Evolutionary conservation across 192 early-diverging fungal genomes (phyloP).

Genomic region (Coemansia sp.): DNA sequence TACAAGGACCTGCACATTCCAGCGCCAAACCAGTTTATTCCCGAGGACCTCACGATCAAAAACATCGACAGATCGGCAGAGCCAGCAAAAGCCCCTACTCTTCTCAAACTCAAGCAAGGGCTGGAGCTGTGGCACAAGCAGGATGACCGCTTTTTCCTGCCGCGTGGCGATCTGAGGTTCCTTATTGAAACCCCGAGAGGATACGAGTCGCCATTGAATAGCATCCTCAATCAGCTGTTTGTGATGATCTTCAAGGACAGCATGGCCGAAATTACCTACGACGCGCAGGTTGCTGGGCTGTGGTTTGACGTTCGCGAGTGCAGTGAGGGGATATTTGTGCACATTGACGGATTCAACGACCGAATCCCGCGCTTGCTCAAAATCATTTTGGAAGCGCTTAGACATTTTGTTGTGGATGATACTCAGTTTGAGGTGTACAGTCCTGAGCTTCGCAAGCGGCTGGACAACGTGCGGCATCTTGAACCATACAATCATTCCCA

Average conservation of each 20-base stretch:
- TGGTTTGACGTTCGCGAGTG: slow-evolving; percentile 71
- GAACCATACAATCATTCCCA: slow-evolving; percentile 79
- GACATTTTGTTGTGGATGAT: slow-evolving; percentile 60
- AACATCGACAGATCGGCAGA: slow-evolving; percentile 19
- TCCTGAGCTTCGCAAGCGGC: slow-evolving; percentile 70
- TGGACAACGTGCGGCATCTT: slow-evolving; percentile 77
- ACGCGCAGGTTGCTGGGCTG: slow-evolving; percentile 86
- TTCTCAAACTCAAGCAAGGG: slow-evolving; percentile 32
- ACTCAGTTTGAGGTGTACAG: slow-evolving; percentile 80
- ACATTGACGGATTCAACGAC: slow-evolving; percentile 84
- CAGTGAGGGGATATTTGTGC: slow-evolving; percentile 71
- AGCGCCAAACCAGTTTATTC: slow-evolving; percentile 79
- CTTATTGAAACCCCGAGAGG: slow-evolving; percentile 70
- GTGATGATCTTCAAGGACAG: slow-evolving; percentile 79
- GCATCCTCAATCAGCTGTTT: slow-evolving; percentile 71
- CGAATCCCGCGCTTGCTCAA: slow-evolving; percentile 73
- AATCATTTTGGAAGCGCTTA: slow-evolving; percentile 71
- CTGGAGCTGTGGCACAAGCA: slow-evolving; percentile 89
- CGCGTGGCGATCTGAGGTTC: slow-evolving; percentile 81
- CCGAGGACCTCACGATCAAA: slow-evolving; percentile 74
- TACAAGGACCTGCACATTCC: slow-evolving; percentile 35
- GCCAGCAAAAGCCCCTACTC: slow-evolving; percentile 19
- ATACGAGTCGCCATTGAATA: slow-evolving; percentile 73
- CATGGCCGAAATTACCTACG: slow-evolving; percentile 85
- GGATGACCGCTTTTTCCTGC: slow-evolving; percentile 91